A percentile compares a stretch with the other conserved stretches of the same genome.
phyloP scores from a whole-genome alignment of 1,139 yeast species.

The Yamadazyma mexicana region DNA sequence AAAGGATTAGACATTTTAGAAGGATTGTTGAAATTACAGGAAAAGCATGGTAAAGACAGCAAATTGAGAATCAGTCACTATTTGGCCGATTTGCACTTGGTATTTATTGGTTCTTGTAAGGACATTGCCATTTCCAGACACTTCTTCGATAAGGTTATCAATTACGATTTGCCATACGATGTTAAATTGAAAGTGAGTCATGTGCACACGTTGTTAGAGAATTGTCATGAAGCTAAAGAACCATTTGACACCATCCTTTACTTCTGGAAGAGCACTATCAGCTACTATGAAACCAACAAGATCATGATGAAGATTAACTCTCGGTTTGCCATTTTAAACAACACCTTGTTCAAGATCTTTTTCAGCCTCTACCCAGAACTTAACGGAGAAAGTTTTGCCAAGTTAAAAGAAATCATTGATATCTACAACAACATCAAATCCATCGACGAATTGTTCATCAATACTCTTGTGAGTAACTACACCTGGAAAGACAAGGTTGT shows the following conservation, averaged over 20 bases:
- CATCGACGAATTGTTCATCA: constrained; percentile 75
- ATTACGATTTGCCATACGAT: constrained; percentile 67
- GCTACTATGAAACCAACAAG: constrained; percentile 50
- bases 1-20: constrained; percentile 44
- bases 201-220: constrained; percentile 64
- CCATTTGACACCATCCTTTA: constrained; percentile 59
- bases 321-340: constrained; percentile 68
- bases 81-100: constrained; percentile 64
- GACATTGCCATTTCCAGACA: constrained; percentile 71
- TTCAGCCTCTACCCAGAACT: constrained; percentile 59
- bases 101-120: constrained; percentile 79
- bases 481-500: constrained; percentile 69
- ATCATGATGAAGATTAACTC: constrained; percentile 38
- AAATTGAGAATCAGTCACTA: constrained; percentile 8
- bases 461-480: constrained; percentile 70
- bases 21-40: constrained; percentile 18
- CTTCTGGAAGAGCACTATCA: constrained; percentile 66
- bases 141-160: constrained; percentile 71
- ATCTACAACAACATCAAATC: constrained; percentile 57
- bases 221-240: constrained; percentile 57
- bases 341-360: constrained; percentile 66
- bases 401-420: constrained; percentile 58
- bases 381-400: constrained; percentile 54
- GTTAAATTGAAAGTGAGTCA: constrained; percentile 76
- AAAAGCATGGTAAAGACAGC: constrained; percentile 18